A percentile compares a stretch with the other conserved stretches of the same genome.
Evolutionary conservation across 169 alveolate genomes (phyloP).

Genomic region (Plasmodium vinckei): DNA sequence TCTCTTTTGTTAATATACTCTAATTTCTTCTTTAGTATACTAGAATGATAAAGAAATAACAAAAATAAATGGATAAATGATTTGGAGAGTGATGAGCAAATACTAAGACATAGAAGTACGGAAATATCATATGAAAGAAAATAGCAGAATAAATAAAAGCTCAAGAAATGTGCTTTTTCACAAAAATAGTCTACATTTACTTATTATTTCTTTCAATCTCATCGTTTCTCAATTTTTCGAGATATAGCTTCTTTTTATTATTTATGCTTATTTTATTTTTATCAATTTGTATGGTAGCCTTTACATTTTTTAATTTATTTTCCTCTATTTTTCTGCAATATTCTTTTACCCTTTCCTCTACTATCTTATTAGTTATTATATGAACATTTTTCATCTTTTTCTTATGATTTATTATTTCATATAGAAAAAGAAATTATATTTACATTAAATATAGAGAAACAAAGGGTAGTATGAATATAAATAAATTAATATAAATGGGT

Average conservation of each 20-base stretch:
- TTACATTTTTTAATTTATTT: constrained; percentile 44
- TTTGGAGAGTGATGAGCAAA: not conserved
- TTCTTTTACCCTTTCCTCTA: constrained; percentile 60
- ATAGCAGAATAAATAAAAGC: too few species aligned
- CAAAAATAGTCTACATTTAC: constrained; percentile 54
- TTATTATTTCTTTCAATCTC: constrained; percentile 67
- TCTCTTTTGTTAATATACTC: constrained; percentile 54
- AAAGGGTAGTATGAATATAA: not conserved
- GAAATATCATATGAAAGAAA: too few species aligned
- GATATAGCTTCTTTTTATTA: constrained; percentile 44
- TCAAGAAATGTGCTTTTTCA: not conserved
- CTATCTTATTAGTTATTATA: constrained; percentile 48
- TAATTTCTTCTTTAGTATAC: constrained; percentile 45
- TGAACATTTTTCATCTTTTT: constrained; percentile 52
- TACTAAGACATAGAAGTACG: too few species aligned
- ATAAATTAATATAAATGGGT: too few species aligned
- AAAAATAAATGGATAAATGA: not conserved
- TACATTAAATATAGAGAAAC: not conserved
- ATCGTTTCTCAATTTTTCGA: constrained; percentile 35
- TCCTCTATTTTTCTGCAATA: constrained; percentile 59
- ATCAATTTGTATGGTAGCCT: constrained; percentile 34
- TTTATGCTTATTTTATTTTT: constrained; percentile 24
- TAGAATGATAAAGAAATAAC: constrained; percentile 3
- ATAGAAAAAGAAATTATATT: not conserved
- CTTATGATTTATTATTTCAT: not conserved